Evolutionary conservation across 179 eudicot genomes (phyloP), one percentile per base, ranked within the genome.

Genomic region (Silene coronaria): DNA sequence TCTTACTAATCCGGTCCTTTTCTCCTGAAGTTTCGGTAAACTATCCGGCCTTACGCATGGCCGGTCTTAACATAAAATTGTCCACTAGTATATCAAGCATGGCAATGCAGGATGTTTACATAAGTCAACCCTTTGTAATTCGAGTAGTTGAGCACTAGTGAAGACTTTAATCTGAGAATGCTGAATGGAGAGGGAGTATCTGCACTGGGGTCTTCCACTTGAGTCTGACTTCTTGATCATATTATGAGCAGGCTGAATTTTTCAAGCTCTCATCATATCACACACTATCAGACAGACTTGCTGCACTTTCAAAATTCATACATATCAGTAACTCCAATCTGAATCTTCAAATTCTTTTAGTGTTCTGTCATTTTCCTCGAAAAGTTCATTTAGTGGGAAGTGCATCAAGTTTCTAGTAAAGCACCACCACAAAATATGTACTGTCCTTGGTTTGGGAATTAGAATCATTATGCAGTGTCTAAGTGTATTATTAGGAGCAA

Each of bases 181-280:
- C 23, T 23, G 10, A 59, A 59, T 22, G 58, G 19, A 59, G 19
- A 11, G 36, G 27, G 28, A 59, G 23, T 59, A 59, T 59, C 24
- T 21, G 67, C 67, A 62, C 7, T 27, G 67, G 7, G n/a, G 36
- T 62, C 19, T 62, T 62, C 66, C 67, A 62, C 67, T 62, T 27
- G 36, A 62, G 34, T 27, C 36, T 62, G 36, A 62, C 67, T 62
- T 62, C 17, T 27, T 13, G 13, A 14, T 26, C 67, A 26, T 62
- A 62, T 62, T 62, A 62, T 27, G 67, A 62, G 67, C 11, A 12
- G 4, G 36, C 14, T 59, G 28, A 26, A 61, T 3, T 24, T 62
- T 62, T 62, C 34, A 26, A 23, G 26, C 36, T 62, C n/a, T 62
- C 67, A 62, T 62, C 67, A 26, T 62, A 26, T 27, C 67, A 21